Conservation (phyloP, 805 yeast species). For the Cyberlindnera saturnus region DNA sequence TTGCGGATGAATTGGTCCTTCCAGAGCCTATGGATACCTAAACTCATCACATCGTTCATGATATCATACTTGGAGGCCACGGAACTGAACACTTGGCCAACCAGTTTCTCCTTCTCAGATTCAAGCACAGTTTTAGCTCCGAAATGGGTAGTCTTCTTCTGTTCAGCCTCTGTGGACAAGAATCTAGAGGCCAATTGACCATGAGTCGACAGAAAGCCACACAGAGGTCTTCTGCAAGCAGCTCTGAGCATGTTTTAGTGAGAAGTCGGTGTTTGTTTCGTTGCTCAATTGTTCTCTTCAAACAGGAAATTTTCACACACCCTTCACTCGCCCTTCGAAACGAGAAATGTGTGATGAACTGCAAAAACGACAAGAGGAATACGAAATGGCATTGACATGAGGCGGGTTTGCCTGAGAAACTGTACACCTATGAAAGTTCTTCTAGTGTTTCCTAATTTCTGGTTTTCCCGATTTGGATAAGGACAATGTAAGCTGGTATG, state of each 20-base stretch:
- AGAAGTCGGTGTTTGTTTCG: not conserved
- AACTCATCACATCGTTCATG: conserved; percentile 97
- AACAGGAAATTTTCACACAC: no score
- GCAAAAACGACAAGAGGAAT: no score
- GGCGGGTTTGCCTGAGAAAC: no score
- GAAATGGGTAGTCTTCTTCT: conserved; percentile 72
- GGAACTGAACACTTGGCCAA: conserved; percentile 83
- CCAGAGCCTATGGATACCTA: conserved; percentile 95
- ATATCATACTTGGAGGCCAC: conserved; percentile 93
- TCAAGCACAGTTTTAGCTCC: conserved; percentile 81
- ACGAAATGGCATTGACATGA: no score
- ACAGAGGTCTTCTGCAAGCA: not conserved
- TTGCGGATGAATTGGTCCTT: conserved; percentile 83
- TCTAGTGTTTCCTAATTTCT: no score
- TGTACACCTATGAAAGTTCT: no score
- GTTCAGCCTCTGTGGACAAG: not conserved
- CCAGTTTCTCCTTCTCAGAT: conserved; percentile 75
- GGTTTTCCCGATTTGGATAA: no score
- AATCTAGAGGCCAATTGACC: no score
- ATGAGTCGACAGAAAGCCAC: not conserved
- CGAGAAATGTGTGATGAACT: no score
- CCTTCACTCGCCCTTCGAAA: no score
- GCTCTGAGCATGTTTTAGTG: conserved; percentile 3
- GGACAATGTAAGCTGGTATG: no score
- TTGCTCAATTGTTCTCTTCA: no score